Percentiles rank a stretch among this genome's conserved stretches.
Conservation (phyloP, 768 basidiomycete species). For the Hortiboletus campestris region DNA sequence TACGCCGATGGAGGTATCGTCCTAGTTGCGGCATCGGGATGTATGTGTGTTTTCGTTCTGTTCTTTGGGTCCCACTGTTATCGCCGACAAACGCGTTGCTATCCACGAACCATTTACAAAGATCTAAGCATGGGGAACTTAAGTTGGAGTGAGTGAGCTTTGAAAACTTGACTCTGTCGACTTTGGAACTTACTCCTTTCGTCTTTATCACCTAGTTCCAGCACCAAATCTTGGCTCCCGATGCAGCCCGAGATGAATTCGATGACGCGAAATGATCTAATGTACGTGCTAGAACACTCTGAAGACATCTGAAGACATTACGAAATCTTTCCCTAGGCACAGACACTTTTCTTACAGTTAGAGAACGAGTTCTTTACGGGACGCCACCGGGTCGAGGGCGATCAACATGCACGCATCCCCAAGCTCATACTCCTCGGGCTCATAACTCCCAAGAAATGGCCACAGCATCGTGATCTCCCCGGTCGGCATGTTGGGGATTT, state of each 20-base stretch:
- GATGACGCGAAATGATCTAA: neutral
- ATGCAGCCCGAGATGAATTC: neutral
- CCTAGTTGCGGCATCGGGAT: conserved; percentile 7
- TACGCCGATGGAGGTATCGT: conserved; percentile 30
- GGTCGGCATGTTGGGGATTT: neutral
- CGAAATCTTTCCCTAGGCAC: too few species aligned
- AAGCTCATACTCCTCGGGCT: neutral
- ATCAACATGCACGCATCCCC: neutral
- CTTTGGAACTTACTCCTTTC: neutral
- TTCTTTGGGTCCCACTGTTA: neutral
- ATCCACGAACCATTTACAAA: neutral
- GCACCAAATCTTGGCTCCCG: neutral
- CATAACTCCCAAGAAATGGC: neutral
- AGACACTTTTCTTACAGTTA: neutral
- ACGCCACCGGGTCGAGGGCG: neutral
- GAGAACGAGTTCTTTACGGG: neutral
- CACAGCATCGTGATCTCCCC: neutral
- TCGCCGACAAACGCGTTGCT: neutral
- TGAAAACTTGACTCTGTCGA: neutral
- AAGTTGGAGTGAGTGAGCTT: neutral
- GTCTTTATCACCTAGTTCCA: neutral
- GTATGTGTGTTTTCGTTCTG: neutral
- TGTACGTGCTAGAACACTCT: neutral
- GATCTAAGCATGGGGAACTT: neutral
- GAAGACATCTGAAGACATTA: too few species aligned